Base-by-base conservation (phyloP, 345 rosid species). In the Cardamine occulta region DNA sequence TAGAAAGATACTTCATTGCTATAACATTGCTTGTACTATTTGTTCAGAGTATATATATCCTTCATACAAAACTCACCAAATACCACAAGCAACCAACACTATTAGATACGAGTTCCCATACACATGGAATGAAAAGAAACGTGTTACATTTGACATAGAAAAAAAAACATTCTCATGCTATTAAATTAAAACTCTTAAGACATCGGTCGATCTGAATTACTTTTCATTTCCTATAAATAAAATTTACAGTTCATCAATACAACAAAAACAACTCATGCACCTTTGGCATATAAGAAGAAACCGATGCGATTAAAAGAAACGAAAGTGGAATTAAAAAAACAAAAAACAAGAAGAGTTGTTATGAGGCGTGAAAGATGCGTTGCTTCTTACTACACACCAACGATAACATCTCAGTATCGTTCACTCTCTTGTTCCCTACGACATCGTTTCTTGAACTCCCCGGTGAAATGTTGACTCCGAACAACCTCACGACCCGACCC, bases 381-480 rank as follows among this genome's bases (percentile, higher is more conserved):
- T 86, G 93, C 71, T 90, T 95, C 87, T 89, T 95, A 73, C 76
- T 80, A 76, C 86, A 89, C 67, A 82, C 88, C 40, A 86, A 51
- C 31, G 87, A 78, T 68, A 85, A 60, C 73, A 86, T 66, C 66
- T 88, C 96, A 83, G 75, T 79, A 74, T 86, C 87, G 53, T 82
- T 86, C 18, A 69, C 61, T 72, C 95, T 87, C 84, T 91, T 95
- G n/a, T 83, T 85, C 18, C 73, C 80, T 4, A 67, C 76, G 74
- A 31, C 74, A 58, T 61, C 75, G 74, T 62, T 62, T 48, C 48
- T 69, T 1, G 42, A 78, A 59, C 42, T 48, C 47, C 1, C 81
- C 69, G 70, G 45, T 66, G 87, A 86, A 18, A 96, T 95, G 76
- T 95, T 85, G 51, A 94, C 98, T 12, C 97, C 98, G 40, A 94